Base-by-base conservation (phyloP, 2,329 filamentous ascomycete genomes). In the Neonectria punicea region DNA sequence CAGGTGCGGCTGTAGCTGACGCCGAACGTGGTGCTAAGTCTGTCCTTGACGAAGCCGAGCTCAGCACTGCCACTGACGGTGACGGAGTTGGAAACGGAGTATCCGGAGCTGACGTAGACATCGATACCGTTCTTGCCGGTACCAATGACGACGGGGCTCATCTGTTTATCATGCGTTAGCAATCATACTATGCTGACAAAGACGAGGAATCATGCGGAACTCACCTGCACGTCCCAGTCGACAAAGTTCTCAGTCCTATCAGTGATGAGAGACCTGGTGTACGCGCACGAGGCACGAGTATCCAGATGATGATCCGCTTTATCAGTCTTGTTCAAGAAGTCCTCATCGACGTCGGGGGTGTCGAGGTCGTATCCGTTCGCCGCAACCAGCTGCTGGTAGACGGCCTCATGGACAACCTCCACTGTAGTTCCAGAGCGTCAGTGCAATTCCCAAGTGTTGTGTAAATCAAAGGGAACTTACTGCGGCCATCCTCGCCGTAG, bases 1-100 rank as follows among this genome's bases (percentile, higher is more conserved):
- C 64, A 66, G 14, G 64, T 63, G 22, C 54, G 54, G 36, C 34
- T 63, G 54, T 56, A 66, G 64, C 59, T 57, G 25, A 66, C 49
- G 18, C 61, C 54, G 7, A 66, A 28, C 16, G 54, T 39, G 16
- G 22, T 28, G 4, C 41, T 20, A 13, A 66, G 64, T 32, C 54
- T 51, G 36, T 66, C 54, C 51, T 60, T 60, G 54, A 66, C 46
- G 34, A 59, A 20, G 30, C 51, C 46, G 20, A 63, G 22, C 8
- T 62, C 60, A 14, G 46, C 60, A 32, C 30, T 41, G n/a, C 49
- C 61, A n/a, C 60, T 50, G 9, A 66, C 55, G 13, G 34, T 63
- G 51, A 63, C 63, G 14, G 55, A 36, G 64, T 66, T 66, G 44
- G 64, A 39, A 28, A 66, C 53, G 18, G 60, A 55, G 60, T 63